These are phyloP conservation scores for Jacaranda copaia DNA, from an alignment of 257 asterid genomes.

Conservation along the genomic window DNA sequence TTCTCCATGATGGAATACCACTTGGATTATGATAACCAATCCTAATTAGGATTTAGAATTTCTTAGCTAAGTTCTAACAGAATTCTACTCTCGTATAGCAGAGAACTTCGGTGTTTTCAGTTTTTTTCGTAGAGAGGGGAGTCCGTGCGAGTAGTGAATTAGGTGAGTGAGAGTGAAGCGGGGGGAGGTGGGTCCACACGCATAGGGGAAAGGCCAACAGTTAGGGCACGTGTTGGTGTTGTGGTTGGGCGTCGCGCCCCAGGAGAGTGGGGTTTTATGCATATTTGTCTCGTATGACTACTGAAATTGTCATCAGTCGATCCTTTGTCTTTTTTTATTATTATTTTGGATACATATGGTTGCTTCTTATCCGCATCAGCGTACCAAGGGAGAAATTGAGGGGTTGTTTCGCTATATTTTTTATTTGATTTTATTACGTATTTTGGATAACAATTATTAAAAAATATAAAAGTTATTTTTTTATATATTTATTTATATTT, in stretches of 20 bases:
- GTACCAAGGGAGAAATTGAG: not conserved
- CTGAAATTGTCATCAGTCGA: not conserved
- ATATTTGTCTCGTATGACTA: slow-evolving; percentile 15
- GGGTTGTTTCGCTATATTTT: no score
- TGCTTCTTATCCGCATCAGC: not conserved
- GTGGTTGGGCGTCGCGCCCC: slow-evolving; percentile 27
- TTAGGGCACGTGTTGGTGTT: slow-evolving; percentile 42
- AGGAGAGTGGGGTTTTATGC: slow-evolving; percentile 29
- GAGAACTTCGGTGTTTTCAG: not conserved
- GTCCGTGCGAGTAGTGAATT: slow-evolving; percentile 31
- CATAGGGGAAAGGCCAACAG: not conserved
- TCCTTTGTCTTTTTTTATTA: not conserved
- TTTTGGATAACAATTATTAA: no score
- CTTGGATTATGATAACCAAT: slow-evolving; percentile 21
- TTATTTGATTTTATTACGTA: no score
- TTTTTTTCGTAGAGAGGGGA: not conserved
- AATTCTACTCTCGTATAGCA: slow-evolving; percentile 9
- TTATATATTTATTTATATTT: no score
- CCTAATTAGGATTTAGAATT: slow-evolving; percentile 18
- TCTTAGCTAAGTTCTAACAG: slow-evolving; percentile 10
- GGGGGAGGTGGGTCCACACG: slow-evolving; percentile 55
- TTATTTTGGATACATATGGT: not conserved
- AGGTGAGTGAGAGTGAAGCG: slow-evolving; percentile 45
- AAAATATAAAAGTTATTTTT: no score
- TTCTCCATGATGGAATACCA: slow-evolving; percentile 43